Percentiles rank a stretch among this genome's conserved stretches.
Conservation (phyloP, 495 filamentous ascomycete genomes). For the Penicillium ochrochloron region DNA sequence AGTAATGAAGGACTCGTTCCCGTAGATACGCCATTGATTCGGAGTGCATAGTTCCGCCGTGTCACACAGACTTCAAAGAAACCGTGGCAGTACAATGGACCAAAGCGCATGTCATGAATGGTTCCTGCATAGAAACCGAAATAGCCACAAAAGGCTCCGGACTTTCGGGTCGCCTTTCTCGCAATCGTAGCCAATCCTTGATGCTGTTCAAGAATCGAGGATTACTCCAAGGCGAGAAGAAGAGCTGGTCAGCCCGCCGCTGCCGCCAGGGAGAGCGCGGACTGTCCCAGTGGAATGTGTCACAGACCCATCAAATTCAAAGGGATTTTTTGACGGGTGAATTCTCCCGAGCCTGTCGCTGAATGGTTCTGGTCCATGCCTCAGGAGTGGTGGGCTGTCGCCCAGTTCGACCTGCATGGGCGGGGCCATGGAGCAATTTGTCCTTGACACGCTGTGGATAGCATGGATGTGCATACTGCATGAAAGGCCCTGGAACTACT, state of each 20-base stretch:
- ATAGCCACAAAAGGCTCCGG: conserved; percentile 13
- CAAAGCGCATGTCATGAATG: conserved; percentile 1
- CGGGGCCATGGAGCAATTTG: conserved; percentile 28
- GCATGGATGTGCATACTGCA: conserved; percentile 41
- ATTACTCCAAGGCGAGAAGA: neutral
- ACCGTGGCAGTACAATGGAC: conserved; percentile 15
- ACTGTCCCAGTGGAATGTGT: conserved; percentile 32
- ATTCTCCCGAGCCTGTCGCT: conserved; percentile 30
- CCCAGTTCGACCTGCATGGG: conserved; percentile 26
- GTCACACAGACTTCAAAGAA: neutral
- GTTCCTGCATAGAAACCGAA: conserved; percentile 10
- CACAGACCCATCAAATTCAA: conserved; percentile 30
- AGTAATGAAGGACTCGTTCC: conserved; percentile 6
- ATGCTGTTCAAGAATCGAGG: neutral
- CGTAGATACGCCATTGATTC: neutral
- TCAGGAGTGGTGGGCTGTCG: conserved; percentile 31
- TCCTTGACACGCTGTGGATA: conserved; percentile 29
- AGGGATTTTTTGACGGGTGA: conserved; percentile 23
- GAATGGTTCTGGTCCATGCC: conserved; percentile 30
- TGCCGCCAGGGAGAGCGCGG: conserved; percentile 28
- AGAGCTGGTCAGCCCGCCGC: conserved; percentile 11
- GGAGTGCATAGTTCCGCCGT: neutral
- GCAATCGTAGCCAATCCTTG: conserved; percentile 15
- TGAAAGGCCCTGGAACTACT: conserved; percentile 25
- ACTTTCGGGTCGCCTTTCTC: conserved; percentile 4